Base-by-base conservation (phyloP, 495 filamentous ascomycete species). In the Extremus antarcticus region DNA sequence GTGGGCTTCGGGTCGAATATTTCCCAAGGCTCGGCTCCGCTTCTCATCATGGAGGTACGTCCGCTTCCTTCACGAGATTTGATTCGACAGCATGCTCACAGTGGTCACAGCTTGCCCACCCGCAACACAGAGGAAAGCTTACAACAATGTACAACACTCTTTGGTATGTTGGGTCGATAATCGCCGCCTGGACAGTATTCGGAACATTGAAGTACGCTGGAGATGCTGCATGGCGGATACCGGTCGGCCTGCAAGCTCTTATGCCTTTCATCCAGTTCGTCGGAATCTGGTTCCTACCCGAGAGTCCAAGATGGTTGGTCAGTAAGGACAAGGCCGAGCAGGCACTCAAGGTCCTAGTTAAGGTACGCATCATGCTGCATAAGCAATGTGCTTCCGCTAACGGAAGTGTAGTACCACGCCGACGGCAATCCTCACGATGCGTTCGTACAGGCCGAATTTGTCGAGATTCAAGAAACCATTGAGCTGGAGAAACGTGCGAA, bases 21-120 rank as follows among this genome's bases (percentile, higher is more conserved):
- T 20, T 8, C 47, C 19, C 54, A 56, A 43, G 54, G 25, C 17
- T 56, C 47, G 63, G 53, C 75, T 15, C 80, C 81, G 9, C 86
- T 90, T 62, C 83, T 92, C 68, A 81, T 89, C 57, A 73, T 86
- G 58, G 86, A 86, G 29, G 29, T 35, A 35, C 13, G 29, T 7
- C 29, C 29, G 29, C 29, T 35, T 35, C 22, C 51, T 62, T 86
- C 35, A 81, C n/a, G n/a, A n/a, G n/a, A n/a, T n/a, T n/a, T n/a
- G n/a, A 47, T n/a, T n/a, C n/a, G n/a, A n/a, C n/a, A n/a, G n/a
- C n/a, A n/a, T n/a, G n/a, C n/a, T n/a, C n/a, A n/a, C n/a, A n/a
- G n/a, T n/a, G n/a, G n/a, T n/a, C n/a, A n/a, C 13, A 35, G 50
- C 58, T 61, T 32, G 58, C 58, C 0, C 68, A 73, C 51, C 70